A percentile compares a stretch with the other conserved stretches of the same genome.
phyloP scores from a whole-genome alignment of 2,329 filamentous ascomycete species.

The Arthrinium phaeospermum region DNA sequence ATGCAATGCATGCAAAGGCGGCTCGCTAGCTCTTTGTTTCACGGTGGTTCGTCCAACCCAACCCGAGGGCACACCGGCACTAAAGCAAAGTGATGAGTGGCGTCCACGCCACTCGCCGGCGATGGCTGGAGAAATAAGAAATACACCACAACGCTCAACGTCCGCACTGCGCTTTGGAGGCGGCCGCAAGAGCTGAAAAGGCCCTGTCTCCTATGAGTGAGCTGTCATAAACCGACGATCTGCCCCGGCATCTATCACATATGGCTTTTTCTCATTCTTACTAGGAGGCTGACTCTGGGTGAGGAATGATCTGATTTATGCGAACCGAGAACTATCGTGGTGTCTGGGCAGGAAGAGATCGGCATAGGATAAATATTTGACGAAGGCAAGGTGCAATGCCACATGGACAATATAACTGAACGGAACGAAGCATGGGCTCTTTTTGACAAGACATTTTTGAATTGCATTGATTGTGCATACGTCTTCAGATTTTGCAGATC shows the following conservation, averaged over 20 bases:
- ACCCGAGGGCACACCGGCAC: not conserved
- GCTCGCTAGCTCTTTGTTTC: not conserved
- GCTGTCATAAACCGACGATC: not conserved
- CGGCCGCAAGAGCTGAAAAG: not conserved
- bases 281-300: not conserved
- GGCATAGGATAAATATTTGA: not conserved
- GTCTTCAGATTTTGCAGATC: not conserved
- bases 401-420: not conserved
- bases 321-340: not conserved
- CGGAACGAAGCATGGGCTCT: not conserved
- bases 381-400: not conserved
- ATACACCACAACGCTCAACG: not conserved
- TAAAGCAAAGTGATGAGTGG: constrained; percentile 6
- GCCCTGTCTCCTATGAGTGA: not conserved
- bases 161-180: not conserved
- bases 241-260: not conserved
- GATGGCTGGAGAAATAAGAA: not conserved
- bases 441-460: not conserved
- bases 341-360: not conserved
- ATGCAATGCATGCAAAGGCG: not conserved
- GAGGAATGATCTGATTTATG: not conserved
- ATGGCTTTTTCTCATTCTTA: not conserved
- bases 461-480: not conserved
- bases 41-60: not conserved
- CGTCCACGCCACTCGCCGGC: not conserved